Percentiles rank a stretch among this genome's conserved stretches.
Evolutionary conservation across 1,139 yeast species (phyloP).

Genomic region (Pichia sp.): DNA sequence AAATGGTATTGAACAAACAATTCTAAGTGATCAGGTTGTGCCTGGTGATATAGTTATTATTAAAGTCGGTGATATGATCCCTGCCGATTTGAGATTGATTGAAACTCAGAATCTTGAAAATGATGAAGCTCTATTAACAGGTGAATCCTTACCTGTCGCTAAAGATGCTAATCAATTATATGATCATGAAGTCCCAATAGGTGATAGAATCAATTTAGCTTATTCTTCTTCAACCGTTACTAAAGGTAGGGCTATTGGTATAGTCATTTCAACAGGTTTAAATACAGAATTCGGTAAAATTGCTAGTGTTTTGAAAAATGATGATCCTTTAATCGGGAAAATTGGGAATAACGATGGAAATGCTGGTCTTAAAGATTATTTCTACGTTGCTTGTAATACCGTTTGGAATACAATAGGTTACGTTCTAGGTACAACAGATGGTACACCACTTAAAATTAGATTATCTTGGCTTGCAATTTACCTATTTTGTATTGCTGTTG

Average conservation of each 20-base stretch:
- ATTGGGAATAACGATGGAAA: conserved; percentile 31
- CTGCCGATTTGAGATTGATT: conserved; percentile 64
- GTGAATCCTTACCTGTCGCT: conserved; percentile 71
- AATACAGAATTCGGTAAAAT: conserved; percentile 71
- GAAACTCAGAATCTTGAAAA: conserved; percentile 64
- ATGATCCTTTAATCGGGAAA: conserved; percentile 30
- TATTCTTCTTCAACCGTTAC: conserved; percentile 65
- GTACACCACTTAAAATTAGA: conserved; percentile 68
- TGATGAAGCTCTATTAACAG: conserved; percentile 75
- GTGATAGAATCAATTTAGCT: conserved; percentile 70
- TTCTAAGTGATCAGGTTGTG: conserved; percentile 61
- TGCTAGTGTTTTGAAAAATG: conserved; percentile 52
- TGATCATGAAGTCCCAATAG: conserved; percentile 49
- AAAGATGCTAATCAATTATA: conserved; percentile 44
- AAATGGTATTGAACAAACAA: conserved; percentile 50
- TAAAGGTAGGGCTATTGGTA: conserved; percentile 71
- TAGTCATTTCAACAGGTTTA: conserved; percentile 61
- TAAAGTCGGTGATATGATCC: conserved; percentile 71
- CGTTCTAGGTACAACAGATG: conserved; percentile 65
- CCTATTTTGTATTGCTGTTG: conserved; percentile 62
- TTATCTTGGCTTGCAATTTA: conserved; percentile 64
- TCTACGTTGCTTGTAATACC: conserved; percentile 39
- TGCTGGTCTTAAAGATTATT: conserved; percentile 40
- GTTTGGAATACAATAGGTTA: conserved; percentile 50
- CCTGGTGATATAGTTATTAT: conserved; percentile 69